These are phyloP conservation scores for Mucor velutinosus DNA, from an alignment of 371 early-diverging fungal species.

Conservation along the genomic window DNA sequence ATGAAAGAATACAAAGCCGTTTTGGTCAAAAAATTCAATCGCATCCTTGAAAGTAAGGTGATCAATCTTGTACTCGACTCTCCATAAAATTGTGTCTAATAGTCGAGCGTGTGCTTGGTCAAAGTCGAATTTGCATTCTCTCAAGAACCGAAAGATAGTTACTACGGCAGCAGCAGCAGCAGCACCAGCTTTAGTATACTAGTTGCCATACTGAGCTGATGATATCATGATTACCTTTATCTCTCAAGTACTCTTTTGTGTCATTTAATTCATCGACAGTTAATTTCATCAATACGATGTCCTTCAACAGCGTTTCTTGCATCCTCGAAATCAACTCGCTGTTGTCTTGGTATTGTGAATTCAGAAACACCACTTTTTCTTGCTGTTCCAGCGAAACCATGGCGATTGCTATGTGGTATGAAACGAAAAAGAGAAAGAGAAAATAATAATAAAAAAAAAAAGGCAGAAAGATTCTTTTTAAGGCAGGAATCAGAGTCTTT, in stretches of 20 bases:
- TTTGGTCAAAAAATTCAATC: slow-evolving; percentile 25
- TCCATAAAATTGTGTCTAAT: slow-evolving; percentile 39
- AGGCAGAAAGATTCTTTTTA: neutral
- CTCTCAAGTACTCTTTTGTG: slow-evolving; percentile 24
- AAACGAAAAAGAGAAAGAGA: slow-evolving; percentile 3
- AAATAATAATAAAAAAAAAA: neutral
- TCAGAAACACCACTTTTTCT: slow-evolving; percentile 23
- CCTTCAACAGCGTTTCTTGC: slow-evolving; percentile 5
- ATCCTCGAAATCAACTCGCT: slow-evolving; percentile 15
- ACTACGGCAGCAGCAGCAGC: neutral
- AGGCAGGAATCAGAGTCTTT: neutral
- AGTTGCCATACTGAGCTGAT: neutral
- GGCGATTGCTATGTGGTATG: neutral
- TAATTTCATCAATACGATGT: slow-evolving; percentile 12
- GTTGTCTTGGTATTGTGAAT: slow-evolving; percentile 28
- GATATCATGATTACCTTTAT: slow-evolving; percentile 6
- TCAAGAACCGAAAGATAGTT: slow-evolving; percentile 18
- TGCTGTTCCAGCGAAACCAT: slow-evolving; percentile 17
- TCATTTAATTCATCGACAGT: slow-evolving; percentile 15
- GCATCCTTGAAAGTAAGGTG: slow-evolving; percentile 23
- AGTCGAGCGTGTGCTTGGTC: slow-evolving; percentile 16
- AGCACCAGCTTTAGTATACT: neutral
- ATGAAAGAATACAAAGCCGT: slow-evolving; percentile 25
- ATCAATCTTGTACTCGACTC: slow-evolving; percentile 25
- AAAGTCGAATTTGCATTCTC: slow-evolving; percentile 11